Percentiles rank a stretch among this genome's conserved stretches.
Evolutionary conservation across 2,329 filamentous ascomycete species (phyloP).

Genomic region (Cordyceps farinosa): DNA sequence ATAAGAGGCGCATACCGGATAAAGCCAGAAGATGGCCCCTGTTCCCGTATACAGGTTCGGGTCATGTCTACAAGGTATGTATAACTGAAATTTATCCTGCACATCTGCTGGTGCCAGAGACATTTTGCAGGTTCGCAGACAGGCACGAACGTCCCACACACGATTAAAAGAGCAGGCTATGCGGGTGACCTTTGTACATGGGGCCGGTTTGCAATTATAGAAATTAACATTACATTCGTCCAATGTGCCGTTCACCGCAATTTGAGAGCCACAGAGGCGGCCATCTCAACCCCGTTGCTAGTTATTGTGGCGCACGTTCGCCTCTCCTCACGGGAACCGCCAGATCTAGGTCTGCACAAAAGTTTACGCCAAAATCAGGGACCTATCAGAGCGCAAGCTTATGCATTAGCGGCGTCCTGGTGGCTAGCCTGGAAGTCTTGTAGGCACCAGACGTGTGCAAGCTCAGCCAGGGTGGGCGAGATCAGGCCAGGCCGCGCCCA

Average conservation of each 20-base stretch:
- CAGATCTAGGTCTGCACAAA: constrained; percentile 1
- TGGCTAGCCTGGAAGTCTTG: background rate
- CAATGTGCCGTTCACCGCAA: constrained; percentile 8
- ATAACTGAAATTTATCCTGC: background rate
- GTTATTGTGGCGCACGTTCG: background rate
- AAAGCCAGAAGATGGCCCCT: background rate
- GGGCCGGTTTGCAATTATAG: background rate
- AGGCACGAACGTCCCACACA: background rate
- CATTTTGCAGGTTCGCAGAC: background rate
- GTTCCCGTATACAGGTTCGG: background rate
- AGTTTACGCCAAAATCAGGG: background rate
- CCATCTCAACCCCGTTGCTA: background rate
- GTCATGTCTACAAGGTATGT: background rate
- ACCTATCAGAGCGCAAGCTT: constrained; percentile 10
- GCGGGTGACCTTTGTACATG: background rate
- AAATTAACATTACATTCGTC: background rate
- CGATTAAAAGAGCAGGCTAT: background rate
- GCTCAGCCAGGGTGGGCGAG: background rate
- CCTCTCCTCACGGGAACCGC: background rate
- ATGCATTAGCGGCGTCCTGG: constrained; percentile 1
- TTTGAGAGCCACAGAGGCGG: background rate
- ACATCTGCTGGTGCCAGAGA: background rate
- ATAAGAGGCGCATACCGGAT: background rate
- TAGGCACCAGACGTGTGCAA: background rate
- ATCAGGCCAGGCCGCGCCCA: constrained; percentile 6